Evolutionary conservation across 2,329 filamentous ascomycete genomes (phyloP), one percentile per base, ranked within the genome.

Genomic region (Fusarium piperis): DNA sequence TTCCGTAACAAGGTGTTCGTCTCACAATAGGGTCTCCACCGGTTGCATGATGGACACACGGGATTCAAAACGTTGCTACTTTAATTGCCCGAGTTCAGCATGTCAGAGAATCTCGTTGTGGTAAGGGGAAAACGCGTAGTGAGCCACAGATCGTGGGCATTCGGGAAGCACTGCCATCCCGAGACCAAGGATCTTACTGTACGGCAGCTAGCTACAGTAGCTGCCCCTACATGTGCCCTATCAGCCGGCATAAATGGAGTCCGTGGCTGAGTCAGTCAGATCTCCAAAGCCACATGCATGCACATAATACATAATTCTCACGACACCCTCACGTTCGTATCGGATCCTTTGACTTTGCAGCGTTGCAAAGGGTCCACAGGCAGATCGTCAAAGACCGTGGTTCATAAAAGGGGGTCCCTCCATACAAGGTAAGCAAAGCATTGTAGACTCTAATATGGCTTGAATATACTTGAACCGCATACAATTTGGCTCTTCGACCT

Each of bases 401-500:
- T n/a, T 26, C 20, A 56, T 56, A 36, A 38, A 33, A 16, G 52
- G n/a, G 26, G 15, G 8, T 13, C 15, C 18, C 20, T 23, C 11
- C 52, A n/a, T 23, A 23, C 51, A 36, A 48, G 23, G 41, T 33
- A 56, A 57, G 16, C 13, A 44, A 46, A 20, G n/a, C 16, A 18
- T 39, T 18, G 28, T 33, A 51, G 26, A 33, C 6, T 36, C 13
- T 26, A n/a, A 9, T 20, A 26, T 55, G 32, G 6, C 10, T 28
- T 23, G 18, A 38, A 38, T n/a, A 28, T 15, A 26, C 16, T 48
- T n/a, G 53, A 32, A 39, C 46, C 59, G 35, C 53, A 30, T 30
- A 2, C 5, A 38, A 39, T 58, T 58, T 79, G 79, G 81, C 78
- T 79, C 77, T 77, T 81, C 71, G 78, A 76, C 64, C 63, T 70